Percentiles rank a stretch among this genome's conserved stretches.
Conservation (phyloP, 768 basidiomycete species). For the Amanita rubescens region DNA sequence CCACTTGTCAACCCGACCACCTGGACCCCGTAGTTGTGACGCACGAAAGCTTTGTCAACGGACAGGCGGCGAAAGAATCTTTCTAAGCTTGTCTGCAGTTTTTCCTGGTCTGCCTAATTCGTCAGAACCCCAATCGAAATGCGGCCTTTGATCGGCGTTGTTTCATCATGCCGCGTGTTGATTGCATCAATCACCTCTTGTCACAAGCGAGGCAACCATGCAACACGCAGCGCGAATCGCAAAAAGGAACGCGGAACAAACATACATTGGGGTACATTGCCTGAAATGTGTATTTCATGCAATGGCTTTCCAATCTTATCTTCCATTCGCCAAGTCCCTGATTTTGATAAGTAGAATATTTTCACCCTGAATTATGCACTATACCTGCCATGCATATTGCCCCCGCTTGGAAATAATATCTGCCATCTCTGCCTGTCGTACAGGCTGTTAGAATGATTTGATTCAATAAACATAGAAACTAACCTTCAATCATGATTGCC, state of each 20-base stretch:
- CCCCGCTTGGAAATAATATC: slow-evolving; percentile 70
- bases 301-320: slow-evolving; percentile 71
- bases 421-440: slow-evolving; percentile 51
- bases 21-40: slow-evolving; percentile 59
- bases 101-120: slow-evolving; percentile 40
- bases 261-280: slow-evolving; percentile 70
- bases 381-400: slow-evolving; percentile 57
- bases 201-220: not conserved
- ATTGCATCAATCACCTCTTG: not conserved
- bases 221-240: not conserved
- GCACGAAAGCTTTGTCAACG: slow-evolving; percentile 60
- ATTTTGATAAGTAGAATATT: not conserved
- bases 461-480: not conserved
- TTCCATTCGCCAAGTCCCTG: slow-evolving; percentile 70
- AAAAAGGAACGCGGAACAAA: slow-evolving; percentile 7
- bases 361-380: slow-evolving; percentile 6
- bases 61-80: slow-evolving; percentile 64
- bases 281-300: slow-evolving; percentile 64
- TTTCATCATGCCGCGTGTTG: not conserved
- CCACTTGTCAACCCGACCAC: slow-evolving; percentile 15
- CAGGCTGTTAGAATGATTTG: not conserved
- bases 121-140: not conserved
- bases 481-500: slow-evolving; percentile 56
- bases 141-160: not conserved
- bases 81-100: slow-evolving; percentile 55